These are phyloP conservation scores for Alternaria panax DNA, from an alignment of 2,329 filamentous ascomycete species.

Conservation along the genomic window DNA sequence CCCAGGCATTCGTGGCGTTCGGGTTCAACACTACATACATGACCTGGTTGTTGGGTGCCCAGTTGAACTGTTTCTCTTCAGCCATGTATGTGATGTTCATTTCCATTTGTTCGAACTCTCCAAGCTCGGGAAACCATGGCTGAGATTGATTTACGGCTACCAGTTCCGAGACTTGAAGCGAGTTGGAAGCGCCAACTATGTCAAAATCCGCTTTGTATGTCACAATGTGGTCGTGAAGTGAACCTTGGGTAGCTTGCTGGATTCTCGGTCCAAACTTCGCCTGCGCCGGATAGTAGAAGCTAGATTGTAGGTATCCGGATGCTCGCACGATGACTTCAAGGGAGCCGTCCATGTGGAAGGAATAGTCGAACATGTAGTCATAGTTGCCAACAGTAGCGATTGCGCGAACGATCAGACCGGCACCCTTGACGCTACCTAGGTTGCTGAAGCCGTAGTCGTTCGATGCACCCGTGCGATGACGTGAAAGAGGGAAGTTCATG, in stretches of 20 bases:
- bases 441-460: conserved; percentile 35
- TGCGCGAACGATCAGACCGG: conserved; percentile 46
- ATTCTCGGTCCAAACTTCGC: conserved; percentile 50
- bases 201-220: conserved; percentile 51
- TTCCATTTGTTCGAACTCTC: conserved; percentile 39
- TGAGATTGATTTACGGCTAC: background rate
- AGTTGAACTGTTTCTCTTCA: conserved; percentile 59
- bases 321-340: conserved; percentile 46
- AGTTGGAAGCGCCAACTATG: conserved; percentile 45
- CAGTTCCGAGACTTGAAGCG: conserved; percentile 39
- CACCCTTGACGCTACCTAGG: conserved; percentile 41
- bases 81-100: conserved; percentile 40
- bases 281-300: conserved; percentile 43
- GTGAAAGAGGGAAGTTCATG: conserved; percentile 42
- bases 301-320: conserved; percentile 42
- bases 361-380: conserved; percentile 48
- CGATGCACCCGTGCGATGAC: conserved; percentile 36
- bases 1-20: conserved; percentile 56
- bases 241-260: conserved; percentile 46
- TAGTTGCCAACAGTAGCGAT: conserved; percentile 57
- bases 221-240: conserved; percentile 34
- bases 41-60: conserved; percentile 52
- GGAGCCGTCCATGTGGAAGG: conserved; percentile 42
- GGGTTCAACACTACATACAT: conserved; percentile 62
- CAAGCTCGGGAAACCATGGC: conserved; percentile 46